A percentile compares a stretch with the other conserved stretches of the same genome.
Evolutionary conservation across 352 stramenopile species (phyloP).

Genomic region (Phytophthora cactorum): DNA sequence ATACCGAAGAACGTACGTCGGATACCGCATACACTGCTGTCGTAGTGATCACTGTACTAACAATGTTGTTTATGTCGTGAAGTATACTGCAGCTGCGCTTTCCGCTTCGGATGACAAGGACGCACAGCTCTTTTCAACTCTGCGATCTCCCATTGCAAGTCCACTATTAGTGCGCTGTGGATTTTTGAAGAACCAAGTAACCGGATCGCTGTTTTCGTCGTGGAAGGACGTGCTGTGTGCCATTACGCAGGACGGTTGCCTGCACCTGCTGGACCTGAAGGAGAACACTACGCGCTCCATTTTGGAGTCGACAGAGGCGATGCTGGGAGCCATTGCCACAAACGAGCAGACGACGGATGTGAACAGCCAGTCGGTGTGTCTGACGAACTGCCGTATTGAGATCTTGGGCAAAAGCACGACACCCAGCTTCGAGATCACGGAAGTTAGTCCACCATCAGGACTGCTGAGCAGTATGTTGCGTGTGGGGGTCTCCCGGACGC

Average conservation of each 20-base stretch:
- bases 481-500: constrained; percentile 65
- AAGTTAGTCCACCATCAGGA: constrained; percentile 59
- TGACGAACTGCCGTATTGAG: constrained; percentile 77
- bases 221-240: constrained; percentile 82
- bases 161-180: constrained; percentile 74
- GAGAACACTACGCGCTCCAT: constrained; percentile 63
- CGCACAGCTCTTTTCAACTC: constrained; percentile 59
- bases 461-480: constrained; percentile 71
- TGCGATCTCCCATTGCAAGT: constrained; percentile 75
- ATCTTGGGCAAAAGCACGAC: constrained; percentile 72
- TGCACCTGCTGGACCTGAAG: constrained; percentile 82
- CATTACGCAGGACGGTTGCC: constrained; percentile 76
- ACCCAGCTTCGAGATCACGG: constrained; percentile 77
- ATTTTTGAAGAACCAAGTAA: constrained; percentile 83
- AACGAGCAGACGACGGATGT: constrained; percentile 58
- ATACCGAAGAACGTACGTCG: constrained; percentile 84
- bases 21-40: background rate
- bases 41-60: constrained; percentile 9
- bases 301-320: constrained; percentile 58
- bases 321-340: constrained; percentile 64
- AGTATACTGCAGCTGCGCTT: constrained; percentile 79
- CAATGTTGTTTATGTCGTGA: background rate
- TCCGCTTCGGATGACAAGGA: constrained; percentile 61
- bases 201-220: constrained; percentile 71
- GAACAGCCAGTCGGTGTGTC: constrained; percentile 55